Percentiles rank a stretch among this genome's conserved stretches.
Conservation (phyloP, 345 rosid genomes). For the Murraya koenigii region DNA sequence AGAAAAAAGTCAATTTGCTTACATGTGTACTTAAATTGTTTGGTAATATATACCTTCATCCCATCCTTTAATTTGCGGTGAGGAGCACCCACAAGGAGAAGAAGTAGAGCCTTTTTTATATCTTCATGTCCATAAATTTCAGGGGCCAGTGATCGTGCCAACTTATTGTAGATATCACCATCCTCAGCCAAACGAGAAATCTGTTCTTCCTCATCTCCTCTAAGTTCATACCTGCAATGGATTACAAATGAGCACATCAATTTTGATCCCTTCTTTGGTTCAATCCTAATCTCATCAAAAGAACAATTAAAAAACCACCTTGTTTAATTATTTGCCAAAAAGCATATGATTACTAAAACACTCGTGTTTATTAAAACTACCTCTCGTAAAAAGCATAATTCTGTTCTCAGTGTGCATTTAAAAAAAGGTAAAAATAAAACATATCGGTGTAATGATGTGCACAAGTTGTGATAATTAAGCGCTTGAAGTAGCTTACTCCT, state of each 20-base stretch:
- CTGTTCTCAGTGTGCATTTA: not conserved
- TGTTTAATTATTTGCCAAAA: not conserved
- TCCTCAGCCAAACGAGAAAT: conserved; percentile 89
- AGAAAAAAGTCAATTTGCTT: not conserved
- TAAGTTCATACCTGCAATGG: conserved; percentile 71
- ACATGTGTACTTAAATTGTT: not conserved
- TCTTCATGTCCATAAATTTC: conserved; percentile 99
- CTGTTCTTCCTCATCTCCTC: conserved; percentile 84
- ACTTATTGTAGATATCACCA: conserved; percentile 93
- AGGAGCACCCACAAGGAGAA: conserved; percentile 97
- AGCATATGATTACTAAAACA: not conserved
- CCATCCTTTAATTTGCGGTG: conserved; percentile 92
- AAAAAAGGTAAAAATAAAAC: not conserved
- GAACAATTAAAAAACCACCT: not conserved
- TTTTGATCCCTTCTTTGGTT: not conserved
- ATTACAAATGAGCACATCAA: conserved; percentile 3
- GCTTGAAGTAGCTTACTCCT: conserved; percentile 61
- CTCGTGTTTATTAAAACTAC: not conserved
- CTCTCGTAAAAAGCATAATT: not conserved
- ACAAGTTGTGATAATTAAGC: not conserved
- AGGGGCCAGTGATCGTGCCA: conserved; percentile 89
- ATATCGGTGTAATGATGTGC: not conserved
- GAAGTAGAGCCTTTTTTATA: conserved; percentile 90
- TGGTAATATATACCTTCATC: conserved; percentile 69
- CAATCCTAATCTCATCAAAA: not conserved